phyloP scores from a whole-genome alignment of 2,329 filamentous ascomycete genomes.

The Cordyceps fumosorosea region DNA sequence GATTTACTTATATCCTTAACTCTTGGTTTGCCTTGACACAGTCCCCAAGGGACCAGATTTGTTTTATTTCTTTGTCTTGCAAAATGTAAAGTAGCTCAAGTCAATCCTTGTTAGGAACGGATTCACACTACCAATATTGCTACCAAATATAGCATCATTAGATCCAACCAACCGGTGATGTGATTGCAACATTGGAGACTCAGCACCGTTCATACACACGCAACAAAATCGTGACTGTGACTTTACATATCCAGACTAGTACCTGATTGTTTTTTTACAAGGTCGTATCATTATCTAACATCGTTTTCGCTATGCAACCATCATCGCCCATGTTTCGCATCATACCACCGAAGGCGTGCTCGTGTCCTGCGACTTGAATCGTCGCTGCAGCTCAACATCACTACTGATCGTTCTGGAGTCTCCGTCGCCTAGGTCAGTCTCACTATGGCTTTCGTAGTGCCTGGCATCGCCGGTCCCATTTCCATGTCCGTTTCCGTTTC shows the following conservation, averaged over 20 bases:
- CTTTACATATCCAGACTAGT: background rate
- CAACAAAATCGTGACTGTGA: background rate
- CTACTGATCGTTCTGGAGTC: constrained; percentile 13
- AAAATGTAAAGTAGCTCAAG: constrained; percentile 2
- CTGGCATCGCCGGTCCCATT: background rate
- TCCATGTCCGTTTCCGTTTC: too few relatives aligned
- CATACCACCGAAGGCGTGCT: background rate
- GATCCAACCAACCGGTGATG: too few relatives aligned
- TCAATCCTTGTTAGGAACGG: background rate
- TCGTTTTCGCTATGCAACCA: background rate
- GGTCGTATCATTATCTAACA: background rate
- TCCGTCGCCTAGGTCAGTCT: constrained; percentile 14
- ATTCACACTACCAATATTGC: too few relatives aligned
- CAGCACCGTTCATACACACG: background rate
- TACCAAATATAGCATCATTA: too few relatives aligned
- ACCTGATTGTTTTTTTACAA: background rate
- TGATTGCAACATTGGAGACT: background rate
- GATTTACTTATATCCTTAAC: background rate
- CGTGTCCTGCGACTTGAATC: constrained; percentile 2
- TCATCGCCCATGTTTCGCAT: background rate
- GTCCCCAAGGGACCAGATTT: background rate
- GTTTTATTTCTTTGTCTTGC: background rate
- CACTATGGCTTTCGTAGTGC: constrained; percentile 8
- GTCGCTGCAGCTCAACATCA: constrained; percentile 13
- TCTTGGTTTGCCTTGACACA: background rate